Evolutionary conservation across 305 asterid species (phyloP).

Genomic region (Petunia hybrid): DNA sequence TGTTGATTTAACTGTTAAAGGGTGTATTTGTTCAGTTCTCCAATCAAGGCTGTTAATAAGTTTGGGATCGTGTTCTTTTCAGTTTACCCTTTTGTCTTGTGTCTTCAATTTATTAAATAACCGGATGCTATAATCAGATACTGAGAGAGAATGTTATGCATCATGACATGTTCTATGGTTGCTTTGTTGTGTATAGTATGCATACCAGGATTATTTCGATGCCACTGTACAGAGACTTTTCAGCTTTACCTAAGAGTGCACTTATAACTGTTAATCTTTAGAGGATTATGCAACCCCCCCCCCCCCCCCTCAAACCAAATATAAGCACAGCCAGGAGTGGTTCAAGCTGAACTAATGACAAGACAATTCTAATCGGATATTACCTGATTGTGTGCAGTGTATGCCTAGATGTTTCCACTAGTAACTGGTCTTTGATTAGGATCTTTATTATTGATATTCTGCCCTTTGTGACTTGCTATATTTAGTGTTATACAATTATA

Average conservation of each 20-base stretch:
- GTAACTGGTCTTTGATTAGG: background rate
- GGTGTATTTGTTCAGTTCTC: background rate
- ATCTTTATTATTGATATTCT: background rate
- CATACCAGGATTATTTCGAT: slow-evolving; percentile 21
- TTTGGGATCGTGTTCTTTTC: background rate
- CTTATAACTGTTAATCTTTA: background rate
- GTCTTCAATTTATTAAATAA: background rate
- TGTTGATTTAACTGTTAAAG: background rate
- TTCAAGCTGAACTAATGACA: background rate
- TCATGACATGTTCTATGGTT: background rate
- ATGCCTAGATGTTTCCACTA: background rate
- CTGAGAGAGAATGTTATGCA: slow-evolving; percentile 12
- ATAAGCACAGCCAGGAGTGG: background rate
- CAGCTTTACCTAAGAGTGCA: background rate
- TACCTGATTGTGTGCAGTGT: background rate
- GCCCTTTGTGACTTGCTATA: background rate
- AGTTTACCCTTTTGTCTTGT: background rate
- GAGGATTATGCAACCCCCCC: background rate
- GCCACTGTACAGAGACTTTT: background rate
- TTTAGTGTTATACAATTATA: background rate
- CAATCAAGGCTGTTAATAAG: background rate
- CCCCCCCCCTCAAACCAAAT: background rate
- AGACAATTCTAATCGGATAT: background rate
- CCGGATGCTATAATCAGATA: background rate
- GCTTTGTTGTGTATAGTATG: slow-evolving; percentile 1